These are phyloP conservation scores for Phytophthora pinifolia DNA, from an alignment of 352 stramenopile genomes.

Conservation along the genomic window DNA sequence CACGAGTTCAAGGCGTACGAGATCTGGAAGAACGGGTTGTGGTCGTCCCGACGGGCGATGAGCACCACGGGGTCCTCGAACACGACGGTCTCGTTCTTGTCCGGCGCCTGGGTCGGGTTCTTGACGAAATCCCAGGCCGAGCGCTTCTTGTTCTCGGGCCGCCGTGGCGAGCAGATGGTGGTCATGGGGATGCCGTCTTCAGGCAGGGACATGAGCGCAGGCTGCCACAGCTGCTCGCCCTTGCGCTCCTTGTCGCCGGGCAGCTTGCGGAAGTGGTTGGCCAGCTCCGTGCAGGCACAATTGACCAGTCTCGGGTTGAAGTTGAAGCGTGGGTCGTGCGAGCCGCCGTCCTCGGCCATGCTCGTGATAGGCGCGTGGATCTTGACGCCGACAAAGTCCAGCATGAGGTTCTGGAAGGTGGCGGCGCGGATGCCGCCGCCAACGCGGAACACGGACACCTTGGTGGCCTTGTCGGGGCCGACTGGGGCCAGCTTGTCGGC, in stretches of 20 bases:
- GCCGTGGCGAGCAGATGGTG: conserved; percentile 14
- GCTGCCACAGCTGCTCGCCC: conserved; percentile 30
- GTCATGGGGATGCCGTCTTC: conserved; percentile 7
- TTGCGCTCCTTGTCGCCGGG: conserved; percentile 26
- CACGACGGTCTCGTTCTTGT: conserved; percentile 24
- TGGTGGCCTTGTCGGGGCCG: conserved; percentile 22
- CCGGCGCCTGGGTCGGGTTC: conserved; percentile 16
- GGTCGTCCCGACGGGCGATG: conserved; percentile 44
- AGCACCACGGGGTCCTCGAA: conserved; percentile 39
- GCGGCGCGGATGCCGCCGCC: conserved; percentile 30
- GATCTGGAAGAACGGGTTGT: conserved; percentile 63
- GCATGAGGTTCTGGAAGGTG: conserved; percentile 45
- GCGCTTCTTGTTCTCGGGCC: background rate
- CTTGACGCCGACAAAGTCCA: conserved; percentile 43
- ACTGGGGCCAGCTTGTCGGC: conserved; percentile 6
- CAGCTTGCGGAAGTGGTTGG: conserved; percentile 25
- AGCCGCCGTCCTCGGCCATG: conserved; percentile 30
- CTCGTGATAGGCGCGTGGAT: conserved; percentile 35
- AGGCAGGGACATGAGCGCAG: conserved; percentile 4
- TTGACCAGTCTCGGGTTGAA: conserved; percentile 30
- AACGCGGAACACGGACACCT: conserved; percentile 35
- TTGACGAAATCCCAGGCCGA: conserved; percentile 39
- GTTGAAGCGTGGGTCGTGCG: conserved; percentile 34
- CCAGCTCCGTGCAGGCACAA: conserved; percentile 32
- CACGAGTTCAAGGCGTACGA: conserved; percentile 42